Evolutionary conservation across 805 yeast species (phyloP), one percentile per base, ranked within the genome.

Genomic region (Saturnispora dispora): DNA sequence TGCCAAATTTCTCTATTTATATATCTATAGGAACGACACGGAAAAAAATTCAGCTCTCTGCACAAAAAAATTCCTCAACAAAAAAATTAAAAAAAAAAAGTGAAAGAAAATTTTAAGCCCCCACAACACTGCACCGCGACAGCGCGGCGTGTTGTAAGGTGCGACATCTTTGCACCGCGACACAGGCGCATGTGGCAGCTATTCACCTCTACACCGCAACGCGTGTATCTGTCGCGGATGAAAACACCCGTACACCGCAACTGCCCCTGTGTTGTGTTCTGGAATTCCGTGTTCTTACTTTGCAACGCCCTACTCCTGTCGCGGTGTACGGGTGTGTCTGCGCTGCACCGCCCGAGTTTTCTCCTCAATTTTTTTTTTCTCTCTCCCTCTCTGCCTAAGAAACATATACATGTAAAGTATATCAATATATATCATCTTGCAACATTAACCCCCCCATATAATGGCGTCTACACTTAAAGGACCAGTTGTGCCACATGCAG

Each of bases 401-500:
- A 27, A 27, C n/a, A n/a, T n/a, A n/a, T n/a, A n/a, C n/a, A n/a
- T n/a, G n/a, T n/a, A n/a, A n/a, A n/a, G 28, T 25, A 9, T 25
- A 25, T 7, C 6, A 25, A 9, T 25, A 9, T 25, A 25, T 9
- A 25, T 9, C 28, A 25, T 25, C 28, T 25, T 25, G 2, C 28
- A 25, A 7, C 8, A 25, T n/a, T n/a, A n/a, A n/a, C n/a, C n/a
- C n/a, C n/a, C 28, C 28, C 8, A 7, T 30, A 30, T 5, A 30
- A 30, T 40, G 30, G n/a, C 30, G 11, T 23, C 44, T 13, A 40
- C 27, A 40, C 20, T 30, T 8, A 45, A 45, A 30, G 37, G 25
- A 30, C 47, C 27, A 17, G 47, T 48, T n/a, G 35, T 23, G 35
- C 91, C 93, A 32, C 82, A 83, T 58, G 81, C 80, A 18, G 78